A percentile compares a stretch with the other conserved stretches of the same genome.
These are phyloP conservation scores for Rosa chinensis DNA, from an alignment of 306 rosid genomes.

Conservation along the genomic window DNA sequence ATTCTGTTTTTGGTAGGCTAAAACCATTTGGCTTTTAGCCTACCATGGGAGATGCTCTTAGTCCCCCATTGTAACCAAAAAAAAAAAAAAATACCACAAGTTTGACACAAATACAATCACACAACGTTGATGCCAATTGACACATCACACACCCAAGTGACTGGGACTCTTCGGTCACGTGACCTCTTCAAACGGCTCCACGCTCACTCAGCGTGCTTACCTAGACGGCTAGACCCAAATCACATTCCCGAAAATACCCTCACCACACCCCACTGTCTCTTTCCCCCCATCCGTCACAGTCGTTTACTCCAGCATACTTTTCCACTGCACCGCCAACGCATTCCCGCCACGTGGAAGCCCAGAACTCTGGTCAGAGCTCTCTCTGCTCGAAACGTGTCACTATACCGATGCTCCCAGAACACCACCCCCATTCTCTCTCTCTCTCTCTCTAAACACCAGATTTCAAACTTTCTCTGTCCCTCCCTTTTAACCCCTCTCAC, in stretches of 20 bases:
- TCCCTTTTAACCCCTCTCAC: conserved; percentile 28
- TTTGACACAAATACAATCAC: too few species aligned
- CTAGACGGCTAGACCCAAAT: neutral
- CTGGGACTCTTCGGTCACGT: conserved; percentile 2
- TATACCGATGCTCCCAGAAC: conserved; percentile 23
- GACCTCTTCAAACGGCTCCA: conserved; percentile 7
- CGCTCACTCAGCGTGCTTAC: neutral
- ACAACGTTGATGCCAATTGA: neutral
- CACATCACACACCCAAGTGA: neutral
- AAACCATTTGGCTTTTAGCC: too few species aligned
- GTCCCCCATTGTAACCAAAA: too few species aligned
- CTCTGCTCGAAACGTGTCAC: conserved; percentile 43
- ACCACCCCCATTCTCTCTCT: conserved; percentile 7
- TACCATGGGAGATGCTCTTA: too few species aligned
- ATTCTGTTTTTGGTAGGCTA: too few species aligned
- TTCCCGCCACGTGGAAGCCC: conserved; percentile 22
- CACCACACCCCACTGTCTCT: conserved; percentile 1
- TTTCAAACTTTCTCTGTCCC: conserved; percentile 52
- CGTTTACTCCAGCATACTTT: conserved; percentile 1
- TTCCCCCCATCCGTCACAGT: conserved; percentile 28
- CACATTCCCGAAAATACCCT: conserved; percentile 9
- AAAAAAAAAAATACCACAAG: too few species aligned
- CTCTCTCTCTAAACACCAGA: conserved; percentile 10
- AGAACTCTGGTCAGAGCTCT: conserved; percentile 29
- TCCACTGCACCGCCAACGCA: conserved; percentile 17